phyloP scores from a whole-genome alignment of 352 stramenopile genomes.

The Pythium angustatum region DNA sequence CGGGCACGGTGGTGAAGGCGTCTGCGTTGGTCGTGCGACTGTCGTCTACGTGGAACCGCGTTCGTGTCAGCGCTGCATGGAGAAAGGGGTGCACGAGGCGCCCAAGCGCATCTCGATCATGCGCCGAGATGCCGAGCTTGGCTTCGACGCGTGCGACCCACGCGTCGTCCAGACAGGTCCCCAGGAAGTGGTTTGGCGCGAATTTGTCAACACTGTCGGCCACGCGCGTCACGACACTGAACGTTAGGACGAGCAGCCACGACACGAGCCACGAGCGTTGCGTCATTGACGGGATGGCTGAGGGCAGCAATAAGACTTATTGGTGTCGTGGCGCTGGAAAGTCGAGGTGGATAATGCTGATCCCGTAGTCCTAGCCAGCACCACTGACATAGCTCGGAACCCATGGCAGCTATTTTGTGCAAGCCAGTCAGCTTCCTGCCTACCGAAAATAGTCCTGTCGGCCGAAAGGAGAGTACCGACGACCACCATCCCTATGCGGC shows the following conservation, averaged over 20 bases:
- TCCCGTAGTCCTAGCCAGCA: too few relatives aligned
- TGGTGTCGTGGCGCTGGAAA: not conserved
- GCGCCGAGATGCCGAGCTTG: conserved; percentile 24
- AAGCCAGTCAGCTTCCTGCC: too few relatives aligned
- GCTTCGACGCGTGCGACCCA: conserved; percentile 43
- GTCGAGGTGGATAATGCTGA: not conserved
- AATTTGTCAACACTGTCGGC: not conserved
- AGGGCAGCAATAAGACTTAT: not conserved
- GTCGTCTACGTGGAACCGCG: conserved; percentile 38
- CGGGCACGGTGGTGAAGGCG: conserved; percentile 7
- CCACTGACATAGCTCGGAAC: too few relatives aligned
- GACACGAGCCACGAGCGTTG: not conserved
- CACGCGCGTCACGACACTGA: not conserved
- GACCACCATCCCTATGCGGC: too few relatives aligned
- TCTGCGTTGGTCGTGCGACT: conserved; percentile 21
- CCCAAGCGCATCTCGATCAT: conserved; percentile 30
- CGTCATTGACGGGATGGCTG: not conserved
- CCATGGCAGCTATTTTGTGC: too few relatives aligned
- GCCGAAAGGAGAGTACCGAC: too few relatives aligned
- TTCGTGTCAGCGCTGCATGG: conserved; percentile 33
- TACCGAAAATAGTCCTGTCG: too few relatives aligned
- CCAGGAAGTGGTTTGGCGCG: conserved; percentile 36
- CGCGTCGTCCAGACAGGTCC: conserved; percentile 40
- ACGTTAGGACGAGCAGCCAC: not conserved
- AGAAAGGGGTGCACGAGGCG: conserved; percentile 45